Conservation (phyloP, 164 flowering plant species). For the Berberis thunbergii region DNA sequence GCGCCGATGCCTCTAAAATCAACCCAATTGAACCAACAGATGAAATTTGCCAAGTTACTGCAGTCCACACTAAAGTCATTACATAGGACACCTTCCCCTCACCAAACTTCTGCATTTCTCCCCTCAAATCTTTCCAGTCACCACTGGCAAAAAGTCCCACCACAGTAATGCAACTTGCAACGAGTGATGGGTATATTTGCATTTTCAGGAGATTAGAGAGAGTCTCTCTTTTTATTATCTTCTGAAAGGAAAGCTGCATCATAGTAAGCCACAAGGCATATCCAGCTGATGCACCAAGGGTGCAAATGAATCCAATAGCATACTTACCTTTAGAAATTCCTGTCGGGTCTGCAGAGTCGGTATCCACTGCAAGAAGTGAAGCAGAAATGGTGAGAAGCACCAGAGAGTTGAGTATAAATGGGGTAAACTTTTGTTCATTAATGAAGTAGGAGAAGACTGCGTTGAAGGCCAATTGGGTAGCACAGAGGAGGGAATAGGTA, state of each 20-base stretch:
- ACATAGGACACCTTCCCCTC: conserved; percentile 23
- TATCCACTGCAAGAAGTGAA: conserved; percentile 14
- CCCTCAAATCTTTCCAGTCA: conserved; percentile 25
- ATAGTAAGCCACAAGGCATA: conserved; percentile 21
- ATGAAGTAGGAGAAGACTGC: conserved; percentile 15
- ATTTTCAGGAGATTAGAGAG: conserved; percentile 20
- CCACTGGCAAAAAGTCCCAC: conserved; percentile 37
- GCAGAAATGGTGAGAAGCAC: conserved; percentile 16
- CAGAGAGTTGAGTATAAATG: conserved; percentile 11
- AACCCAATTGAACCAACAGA: conserved; percentile 22
- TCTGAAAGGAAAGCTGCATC: conserved; percentile 17
- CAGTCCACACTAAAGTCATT: conserved; percentile 24
- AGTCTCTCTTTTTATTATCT: conserved; percentile 13
- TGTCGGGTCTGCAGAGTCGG: conserved; percentile 9
- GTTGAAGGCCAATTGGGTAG: conserved; percentile 19
- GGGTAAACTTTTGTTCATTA: conserved; percentile 14
- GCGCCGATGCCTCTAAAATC: conserved; percentile 27
- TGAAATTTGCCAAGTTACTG: conserved; percentile 26
- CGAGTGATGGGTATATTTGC: conserved; percentile 21
- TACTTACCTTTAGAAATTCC: conserved; percentile 9
- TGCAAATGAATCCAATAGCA: conserved; percentile 18
- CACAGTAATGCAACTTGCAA: conserved; percentile 21
- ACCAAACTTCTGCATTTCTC: conserved; percentile 22
- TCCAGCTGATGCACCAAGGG: conserved; percentile 23
- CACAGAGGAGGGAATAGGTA: conserved; percentile 18